Conservation (phyloP, 495 filamentous ascomycete species). For the Xylaria venustula region DNA sequence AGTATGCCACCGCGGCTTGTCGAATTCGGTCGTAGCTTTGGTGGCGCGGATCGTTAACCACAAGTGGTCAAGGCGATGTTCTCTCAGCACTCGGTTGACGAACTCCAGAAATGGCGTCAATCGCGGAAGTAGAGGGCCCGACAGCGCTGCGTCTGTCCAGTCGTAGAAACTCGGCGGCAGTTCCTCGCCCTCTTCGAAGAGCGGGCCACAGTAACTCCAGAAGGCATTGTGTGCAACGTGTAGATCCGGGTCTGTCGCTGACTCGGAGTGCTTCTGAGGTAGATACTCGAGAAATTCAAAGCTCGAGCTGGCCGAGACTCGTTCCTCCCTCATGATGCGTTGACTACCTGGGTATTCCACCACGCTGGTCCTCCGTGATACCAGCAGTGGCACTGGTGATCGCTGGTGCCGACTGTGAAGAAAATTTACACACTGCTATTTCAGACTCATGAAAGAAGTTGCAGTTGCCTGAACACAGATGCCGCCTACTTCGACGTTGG, state of each 20-base stretch:
- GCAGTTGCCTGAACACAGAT: neutral
- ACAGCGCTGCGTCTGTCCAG: conserved; percentile 20
- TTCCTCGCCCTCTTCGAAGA: conserved; percentile 15
- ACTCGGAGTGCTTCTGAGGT: neutral
- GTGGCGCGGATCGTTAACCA: conserved; percentile 37
- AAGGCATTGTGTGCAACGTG: conserved; percentile 24
- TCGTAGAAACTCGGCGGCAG: conserved; percentile 25
- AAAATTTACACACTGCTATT: neutral
- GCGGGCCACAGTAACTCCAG: conserved; percentile 33
- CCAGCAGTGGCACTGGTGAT: neutral
- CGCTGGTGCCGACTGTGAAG: neutral
- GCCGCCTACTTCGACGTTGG: neutral
- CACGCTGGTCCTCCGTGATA: neutral
- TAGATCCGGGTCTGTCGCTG: conserved; percentile 2
- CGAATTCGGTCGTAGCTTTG: conserved; percentile 29
- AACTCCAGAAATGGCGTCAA: conserved; percentile 28
- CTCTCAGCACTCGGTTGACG: conserved; percentile 21
- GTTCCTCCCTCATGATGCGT: conserved; percentile 5
- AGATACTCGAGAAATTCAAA: conserved; percentile 25
- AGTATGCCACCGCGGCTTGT: conserved; percentile 35
- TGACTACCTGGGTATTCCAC: too few relatives aligned
- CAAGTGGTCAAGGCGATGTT: conserved; percentile 27
- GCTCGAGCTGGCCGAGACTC: conserved; percentile 9
- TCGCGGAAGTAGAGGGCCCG: conserved; percentile 17
- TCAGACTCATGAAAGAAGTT: neutral